Conservation (phyloP, 805 yeast genomes). For the Saccharomyces eubayanus region DNA sequence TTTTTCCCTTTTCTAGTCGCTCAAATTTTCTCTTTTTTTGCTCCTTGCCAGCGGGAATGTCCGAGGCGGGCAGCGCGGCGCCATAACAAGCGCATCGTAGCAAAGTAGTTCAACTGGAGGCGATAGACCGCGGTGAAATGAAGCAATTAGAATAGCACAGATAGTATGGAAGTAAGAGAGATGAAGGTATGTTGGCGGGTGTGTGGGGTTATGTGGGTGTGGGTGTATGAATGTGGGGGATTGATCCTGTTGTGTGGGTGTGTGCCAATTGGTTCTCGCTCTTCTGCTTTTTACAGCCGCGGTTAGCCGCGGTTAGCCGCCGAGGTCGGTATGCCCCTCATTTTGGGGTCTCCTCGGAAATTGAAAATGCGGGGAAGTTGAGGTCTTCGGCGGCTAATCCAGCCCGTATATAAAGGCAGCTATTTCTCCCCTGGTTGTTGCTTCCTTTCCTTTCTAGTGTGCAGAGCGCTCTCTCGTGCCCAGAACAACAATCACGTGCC, state of each 20-base stretch:
- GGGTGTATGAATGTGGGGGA: neutral
- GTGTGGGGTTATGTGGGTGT: neutral
- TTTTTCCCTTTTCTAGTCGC: neutral
- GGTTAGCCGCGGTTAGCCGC: neutral
- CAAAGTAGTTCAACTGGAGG: neutral
- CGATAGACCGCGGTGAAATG: too few relatives aligned
- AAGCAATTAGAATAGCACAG: neutral
- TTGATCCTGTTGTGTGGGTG: too few relatives aligned
- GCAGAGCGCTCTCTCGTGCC: too few relatives aligned
- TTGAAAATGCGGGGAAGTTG: neutral
- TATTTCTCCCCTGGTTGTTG: neutral
- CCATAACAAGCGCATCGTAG: neutral
- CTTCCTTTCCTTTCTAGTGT: neutral
- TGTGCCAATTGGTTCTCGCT: too few relatives aligned
- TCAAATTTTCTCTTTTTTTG: neutral
- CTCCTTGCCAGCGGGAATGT: neutral
- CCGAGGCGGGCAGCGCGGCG: neutral
- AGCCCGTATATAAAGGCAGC: neutral
- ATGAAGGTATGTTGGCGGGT: neutral
- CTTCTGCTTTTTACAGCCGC: neutral
- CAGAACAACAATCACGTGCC: neutral
- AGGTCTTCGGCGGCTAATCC: neutral
- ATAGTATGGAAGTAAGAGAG: too few relatives aligned
- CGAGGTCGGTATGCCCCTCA: neutral
- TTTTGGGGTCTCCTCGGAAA: neutral